These are phyloP conservation scores for Centella asiatica DNA, from an alignment of 129 eudicot genomes.

Conservation along the genomic window DNA sequence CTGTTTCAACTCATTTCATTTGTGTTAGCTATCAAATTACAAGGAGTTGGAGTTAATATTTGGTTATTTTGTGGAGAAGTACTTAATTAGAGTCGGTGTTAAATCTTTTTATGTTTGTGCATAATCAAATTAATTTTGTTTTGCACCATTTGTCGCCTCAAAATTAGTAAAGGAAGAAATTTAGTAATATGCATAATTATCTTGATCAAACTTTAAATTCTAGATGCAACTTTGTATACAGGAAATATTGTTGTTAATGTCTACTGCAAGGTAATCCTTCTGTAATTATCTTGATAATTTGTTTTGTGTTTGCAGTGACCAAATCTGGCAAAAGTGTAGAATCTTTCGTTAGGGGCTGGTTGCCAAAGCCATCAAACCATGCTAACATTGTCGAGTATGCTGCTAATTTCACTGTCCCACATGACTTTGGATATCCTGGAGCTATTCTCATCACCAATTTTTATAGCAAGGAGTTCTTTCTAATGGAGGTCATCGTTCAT, in stretches of 20 bases:
- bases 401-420: conserved; percentile 46
- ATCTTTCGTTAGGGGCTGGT: conserved; percentile 52
- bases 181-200: background rate
- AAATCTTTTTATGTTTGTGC: too few species aligned
- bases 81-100: too few species aligned
- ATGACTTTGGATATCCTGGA: conserved; percentile 62
- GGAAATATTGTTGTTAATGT: background rate
- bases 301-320: conserved; percentile 29
- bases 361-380: conserved; percentile 38
- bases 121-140: too few species aligned
- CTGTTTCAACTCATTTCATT: too few species aligned
- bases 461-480: conserved; percentile 50
- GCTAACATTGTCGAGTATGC: conserved; percentile 43
- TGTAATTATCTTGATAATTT: background rate
- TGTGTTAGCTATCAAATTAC: too few species aligned
- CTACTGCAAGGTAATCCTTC: too few species aligned
- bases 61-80: too few species aligned
- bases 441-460: conserved; percentile 60
- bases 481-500: conserved; percentile 52
- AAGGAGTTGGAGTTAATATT: too few species aligned
- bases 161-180: too few species aligned
- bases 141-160: too few species aligned
- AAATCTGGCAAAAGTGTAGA: conserved; percentile 53
- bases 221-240: background rate
- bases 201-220: background rate